Evolutionary conservation across 179 eudicot genomes (phyloP).

Genomic region (Camellia oleifera): DNA sequence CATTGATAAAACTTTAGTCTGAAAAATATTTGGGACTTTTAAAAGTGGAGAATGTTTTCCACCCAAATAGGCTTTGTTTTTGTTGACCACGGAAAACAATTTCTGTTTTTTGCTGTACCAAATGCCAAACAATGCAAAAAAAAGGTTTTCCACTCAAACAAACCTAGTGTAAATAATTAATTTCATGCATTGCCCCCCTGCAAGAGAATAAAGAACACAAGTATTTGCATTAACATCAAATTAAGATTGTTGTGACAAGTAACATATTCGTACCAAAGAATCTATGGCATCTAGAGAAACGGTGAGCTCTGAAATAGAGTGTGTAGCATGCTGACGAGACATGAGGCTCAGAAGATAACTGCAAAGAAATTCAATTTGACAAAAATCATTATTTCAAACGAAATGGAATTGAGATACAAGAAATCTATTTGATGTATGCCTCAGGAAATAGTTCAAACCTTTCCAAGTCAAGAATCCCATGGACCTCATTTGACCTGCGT

Average conservation of each 20-base stretch:
- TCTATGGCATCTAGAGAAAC: slow-evolving; percentile 60
- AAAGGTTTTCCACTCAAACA: no score
- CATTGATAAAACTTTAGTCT: no score
- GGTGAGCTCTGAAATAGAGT: slow-evolving; percentile 53
- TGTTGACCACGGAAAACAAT: no score
- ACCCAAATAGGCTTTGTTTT: no score
- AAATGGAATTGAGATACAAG: background rate
- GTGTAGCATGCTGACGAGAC: slow-evolving; percentile 65
- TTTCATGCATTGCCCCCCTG: background rate
- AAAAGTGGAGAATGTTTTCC: no score
- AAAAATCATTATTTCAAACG: background rate
- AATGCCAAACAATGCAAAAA: no score
- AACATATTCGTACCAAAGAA: slow-evolving; percentile 44
- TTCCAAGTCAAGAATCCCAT: slow-evolving; percentile 65
- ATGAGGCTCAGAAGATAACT: slow-evolving; percentile 67
- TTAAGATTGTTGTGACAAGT: background rate
- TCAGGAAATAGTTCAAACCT: slow-evolving; percentile 38
- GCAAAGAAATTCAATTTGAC: slow-evolving; percentile 17
- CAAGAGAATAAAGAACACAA: background rate
- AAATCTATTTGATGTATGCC: background rate
- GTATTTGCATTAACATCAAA: background rate
- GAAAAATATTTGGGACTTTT: no score
- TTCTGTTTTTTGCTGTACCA: no score
- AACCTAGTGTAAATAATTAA: no score
- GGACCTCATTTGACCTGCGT: slow-evolving; percentile 61